Evolutionary conservation across 2,329 filamentous ascomycete genomes (phyloP), one percentile per base, ranked within the genome.

Genomic region (Teratosphaeriaceae sp.): DNA sequence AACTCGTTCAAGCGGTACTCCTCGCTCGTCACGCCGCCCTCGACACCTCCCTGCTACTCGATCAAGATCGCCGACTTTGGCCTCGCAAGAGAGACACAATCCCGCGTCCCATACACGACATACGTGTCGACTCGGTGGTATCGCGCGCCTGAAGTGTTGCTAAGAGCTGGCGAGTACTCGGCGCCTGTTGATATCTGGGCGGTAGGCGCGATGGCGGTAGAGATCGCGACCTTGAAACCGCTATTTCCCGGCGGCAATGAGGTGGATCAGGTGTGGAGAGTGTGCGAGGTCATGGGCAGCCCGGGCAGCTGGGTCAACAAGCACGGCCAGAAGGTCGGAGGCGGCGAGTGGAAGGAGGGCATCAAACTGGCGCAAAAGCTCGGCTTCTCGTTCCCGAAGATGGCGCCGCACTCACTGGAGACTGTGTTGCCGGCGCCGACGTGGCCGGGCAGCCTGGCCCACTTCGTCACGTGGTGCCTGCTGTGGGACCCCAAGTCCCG

Each of bases 31-130:
- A 97, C 92, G 12, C 92, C 92, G 4, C 92, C 92, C 5, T 94
- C 90, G 2, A 97, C 90, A 19, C 92, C 92, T 16, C 88, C 90
- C 2, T 78, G 82, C 1, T 98, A 97, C 67, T 90, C 89, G 0
- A 92, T 98, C 57, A 98, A 98, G 72, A 95, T 98, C 57, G 92
- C 92, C 58, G 92, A 98, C 64, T 98, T 98, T 67, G 92, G 92
- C 51, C 78, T 98, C 13, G 92, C 92, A n/a, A 79, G 92, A 57
- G 92, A 98, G 68, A 98, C 89, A 0, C 88, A 97, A 63, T 97
- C 92, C 1, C 94, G 92, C 64, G 75, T 94, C 29, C 89, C 92
- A 0, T 98, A 97, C 68, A 98, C 92, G 0, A 98, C 92, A 2
- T 98, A 98, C 57, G 92, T 98, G 33, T 98, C 92, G 1, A 98